A percentile compares a stretch with the other conserved stretches of the same genome.
Conservation (phyloP, 1,284 basidiomycete genomes). For the Somion occarium region DNA sequence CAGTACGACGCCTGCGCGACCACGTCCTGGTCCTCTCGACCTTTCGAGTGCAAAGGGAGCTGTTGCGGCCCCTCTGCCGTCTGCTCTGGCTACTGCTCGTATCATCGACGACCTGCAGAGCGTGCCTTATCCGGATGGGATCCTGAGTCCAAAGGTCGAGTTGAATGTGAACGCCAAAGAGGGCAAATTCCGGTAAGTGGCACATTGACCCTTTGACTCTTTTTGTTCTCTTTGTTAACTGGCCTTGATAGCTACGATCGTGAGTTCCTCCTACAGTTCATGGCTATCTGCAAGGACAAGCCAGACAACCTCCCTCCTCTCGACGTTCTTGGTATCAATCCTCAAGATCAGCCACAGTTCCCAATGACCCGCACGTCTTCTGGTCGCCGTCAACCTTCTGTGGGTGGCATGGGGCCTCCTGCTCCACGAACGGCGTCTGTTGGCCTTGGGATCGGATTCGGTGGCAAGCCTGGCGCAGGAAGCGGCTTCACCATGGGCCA, state of each 20-base stretch:
- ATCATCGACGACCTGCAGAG: constrained; percentile 80
- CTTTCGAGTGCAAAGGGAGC: constrained; percentile 45
- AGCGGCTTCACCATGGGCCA: constrained; percentile 69
- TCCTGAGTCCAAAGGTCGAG: constrained; percentile 80
- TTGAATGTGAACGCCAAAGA: constrained; percentile 82
- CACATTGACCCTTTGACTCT: not conserved
- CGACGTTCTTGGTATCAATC: constrained; percentile 89
- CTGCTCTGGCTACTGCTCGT: constrained; percentile 70
- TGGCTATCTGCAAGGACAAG: constrained; percentile 92
- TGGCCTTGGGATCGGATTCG: constrained; percentile 51
- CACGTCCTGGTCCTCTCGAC: constrained; percentile 73
- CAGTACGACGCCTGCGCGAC: constrained; percentile 34
- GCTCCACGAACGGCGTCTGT: constrained; percentile 46
- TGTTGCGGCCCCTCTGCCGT: constrained; percentile 46
- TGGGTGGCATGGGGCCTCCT: constrained; percentile 35
- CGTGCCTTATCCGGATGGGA: constrained; percentile 81
- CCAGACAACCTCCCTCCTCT: constrained; percentile 87
- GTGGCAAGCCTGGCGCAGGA: constrained; percentile 38
- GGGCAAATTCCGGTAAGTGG: constrained; percentile 83
- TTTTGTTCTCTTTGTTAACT: constrained; percentile 5
- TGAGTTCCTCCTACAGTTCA: constrained; percentile 97
- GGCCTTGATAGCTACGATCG: constrained; percentile 77
- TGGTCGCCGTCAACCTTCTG: constrained; percentile 46
- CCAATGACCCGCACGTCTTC: constrained; percentile 59
- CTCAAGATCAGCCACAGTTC: constrained; percentile 49